Evolutionary conservation across 2,329 filamentous ascomycete species (phyloP), one percentile per base, ranked within the genome.

Genomic region (Hypocrella siamensis): DNA sequence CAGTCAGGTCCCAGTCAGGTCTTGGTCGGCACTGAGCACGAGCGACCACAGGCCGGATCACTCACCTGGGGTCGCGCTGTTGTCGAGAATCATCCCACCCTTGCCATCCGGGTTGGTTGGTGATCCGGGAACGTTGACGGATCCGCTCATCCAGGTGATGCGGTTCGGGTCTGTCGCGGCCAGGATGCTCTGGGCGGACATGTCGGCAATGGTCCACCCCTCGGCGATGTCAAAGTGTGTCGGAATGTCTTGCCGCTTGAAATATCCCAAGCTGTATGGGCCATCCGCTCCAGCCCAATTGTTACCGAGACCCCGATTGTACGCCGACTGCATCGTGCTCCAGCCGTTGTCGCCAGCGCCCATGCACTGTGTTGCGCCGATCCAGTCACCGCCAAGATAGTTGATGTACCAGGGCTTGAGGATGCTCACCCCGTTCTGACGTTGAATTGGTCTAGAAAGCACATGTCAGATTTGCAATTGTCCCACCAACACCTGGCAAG

Each of bases 171-270:
- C 62, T 0, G 65, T 68, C 3, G 38, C 41, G 4, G 36, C 40
- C 24, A 41, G 32, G 9, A 41, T 14, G 25, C 40, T 41, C 22
- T 41, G 40, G 6, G 31, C 28, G 12, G 40, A 26, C 38, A 40
- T 41, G 22, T 41, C 40, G 17, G 39, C 37, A 29, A 46, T 31
- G 5, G 65, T 70, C 58, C 61, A 70, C 6, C 56, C 61, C 40
- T 71, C 67, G 4, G 65, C 67, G 40, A 71, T 60, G 17, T 60
- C 57, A 43, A 61, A 70, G 22, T 70, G 66, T 21, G 66, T 58
- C 0, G 65, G 64, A 17, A 70, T 54, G 38, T 70, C 66, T 8
- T 55, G 42, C 19, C 63, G 51, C 34, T 60, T 63, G 40, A 56
- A 57, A 42, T 69, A 67, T 1, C 58, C 63, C 63, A 34, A 58